Base-by-base conservation (phyloP, 75 land plant genomes). In the Azolla pinnata region DNA sequence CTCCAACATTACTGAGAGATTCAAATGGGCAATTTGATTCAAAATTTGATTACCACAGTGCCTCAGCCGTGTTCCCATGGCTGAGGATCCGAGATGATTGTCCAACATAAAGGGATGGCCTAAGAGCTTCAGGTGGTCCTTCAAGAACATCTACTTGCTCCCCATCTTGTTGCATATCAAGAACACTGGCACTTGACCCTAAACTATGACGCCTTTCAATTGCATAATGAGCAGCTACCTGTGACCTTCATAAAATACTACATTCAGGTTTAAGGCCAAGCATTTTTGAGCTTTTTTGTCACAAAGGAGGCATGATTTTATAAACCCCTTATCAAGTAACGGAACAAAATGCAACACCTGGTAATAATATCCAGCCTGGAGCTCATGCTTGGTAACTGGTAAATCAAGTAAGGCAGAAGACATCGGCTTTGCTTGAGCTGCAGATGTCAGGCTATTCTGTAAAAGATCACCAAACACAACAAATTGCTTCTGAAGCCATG, bases 401-500 rank as follows among this genome's bases (percentile, higher is more conserved):
- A 53, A 59, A 1, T 78, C 82, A 54, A 63, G 57, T 3, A 57
- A 7, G 23, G 74, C 21, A 32, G 52, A 62, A 27, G 66, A 34
- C 18, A 27, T 51, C 18, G 70, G 35, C 55, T 80, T 53, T 3
- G 71, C 30, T 49, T 73, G 55, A 33, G 56, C 53, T 8, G 70
- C 72, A 72, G 74, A 54, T 29, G 79, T 57, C 14, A 61, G 65
- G 53, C 88, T 83, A 33, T 78, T 76, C 53, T 89, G 84, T 34
- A 95, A 73, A 50, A 95, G 74, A 60, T 86, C 87, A 25, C 85
- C 97, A 82, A 95, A 86, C 19, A 90, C 97, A 64, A 84, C 75
- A 72, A 67, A 90, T 68, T 95, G 99, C 64, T 72, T 81, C 73
- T 91, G 77, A 62, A 83, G 63, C 99, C 99, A 95, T 47, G 85